Evolutionary conservation across 768 basidiomycete species (phyloP), one percentile per base, ranked within the genome.

Genomic region (Hemileccinum rubropunctum): DNA sequence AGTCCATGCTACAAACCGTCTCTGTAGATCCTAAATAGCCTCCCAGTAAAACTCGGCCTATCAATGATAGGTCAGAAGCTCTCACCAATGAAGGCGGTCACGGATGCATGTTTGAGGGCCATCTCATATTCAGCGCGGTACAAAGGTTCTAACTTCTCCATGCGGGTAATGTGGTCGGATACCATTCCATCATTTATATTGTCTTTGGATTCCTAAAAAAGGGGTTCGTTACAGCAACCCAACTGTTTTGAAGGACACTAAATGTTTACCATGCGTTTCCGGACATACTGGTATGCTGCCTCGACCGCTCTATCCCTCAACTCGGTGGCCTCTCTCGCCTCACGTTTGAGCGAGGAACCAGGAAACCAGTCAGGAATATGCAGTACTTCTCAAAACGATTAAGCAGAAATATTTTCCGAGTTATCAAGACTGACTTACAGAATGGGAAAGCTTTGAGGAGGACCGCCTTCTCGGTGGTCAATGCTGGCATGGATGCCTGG

Each of bases 291-390:
- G 47, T 61, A 67, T 3, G 69, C 65, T 27, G 11, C 44, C 23
- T 60, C 58, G 53, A 33, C 52, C 48, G 35, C 34, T 21, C 4
- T 37, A 4, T 30, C 37, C 20, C 42, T 37, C 41, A 17, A 20
- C 11, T 37, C 15, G 9, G 14, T 23, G 1, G 50, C 58, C 1
- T 20, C 26, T 21, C 6, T 47, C 14, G 72, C 73, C 17, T 64
- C 58, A 30, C 59, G 60, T 56, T 72, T 70, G 54, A 74, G 65
- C 8, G 50, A 50, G 7, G 72, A 70, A 3, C 72, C 71, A 8
- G 76, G 74, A 42, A 73, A 53, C 73, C 74, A 76, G n/a, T 59
- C 67, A 56, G 53, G 52, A 8, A 52, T 10, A 35, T 35, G 13
- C 11, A 35, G 35, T 26, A 60, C 59, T 57, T 37, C 9, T 2